Evolutionary conservation across 805 yeast genomes (phyloP), one percentile per base, ranked within the genome.

Genomic region (Starmerella vitae): DNA sequence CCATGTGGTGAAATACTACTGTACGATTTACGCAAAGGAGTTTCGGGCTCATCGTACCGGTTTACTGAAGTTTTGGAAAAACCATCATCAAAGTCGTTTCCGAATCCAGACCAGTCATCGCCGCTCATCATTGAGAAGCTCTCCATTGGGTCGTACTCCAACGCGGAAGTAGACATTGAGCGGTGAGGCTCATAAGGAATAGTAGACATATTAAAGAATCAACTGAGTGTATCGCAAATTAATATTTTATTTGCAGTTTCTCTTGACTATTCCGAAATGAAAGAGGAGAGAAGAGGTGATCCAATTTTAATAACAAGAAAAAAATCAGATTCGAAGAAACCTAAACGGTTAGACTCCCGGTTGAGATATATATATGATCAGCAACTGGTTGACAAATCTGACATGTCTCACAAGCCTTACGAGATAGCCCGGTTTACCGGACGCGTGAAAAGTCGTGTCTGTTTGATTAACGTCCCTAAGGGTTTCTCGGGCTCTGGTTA

Each of bases 1-100:
- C 39, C 43, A n/a, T n/a, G n/a, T n/a, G n/a, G n/a, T 12, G 43
- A 24, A 8, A 22, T 10, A n/a, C n/a, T 13, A 8, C 42, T 30
- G 15, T 37, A 9, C 10, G 47, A 43, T 15, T 37, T 33, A 18
- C 49, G 39, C 35, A 46, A 18, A 20, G 49, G 49, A 20, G 49
- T 46, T 27, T 42, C 45, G 18, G 48, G 43, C 33, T 27, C 34
- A 20, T 6, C 24, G n/a, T n/a, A n/a, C n/a, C n/a, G n/a, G n/a
- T n/a, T n/a, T n/a, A n/a, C n/a, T n/a, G n/a, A n/a, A 7, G n/a
- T 27, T 12, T 14, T 27, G n/a, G 8, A 6, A 8, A 27, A 6
- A 7, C 30, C 30, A n/a, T 12, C 7, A 17, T 17, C 17, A 21
- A 30, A 15, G 32, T 30, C 32, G 12, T 7, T 22, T 7, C 12